Percentiles rank a stretch among this genome's conserved stretches.
These are phyloP conservation scores for Dothideomycetes sp. DNA, from an alignment of 2,329 filamentous ascomycete genomes.

Conservation along the genomic window DNA sequence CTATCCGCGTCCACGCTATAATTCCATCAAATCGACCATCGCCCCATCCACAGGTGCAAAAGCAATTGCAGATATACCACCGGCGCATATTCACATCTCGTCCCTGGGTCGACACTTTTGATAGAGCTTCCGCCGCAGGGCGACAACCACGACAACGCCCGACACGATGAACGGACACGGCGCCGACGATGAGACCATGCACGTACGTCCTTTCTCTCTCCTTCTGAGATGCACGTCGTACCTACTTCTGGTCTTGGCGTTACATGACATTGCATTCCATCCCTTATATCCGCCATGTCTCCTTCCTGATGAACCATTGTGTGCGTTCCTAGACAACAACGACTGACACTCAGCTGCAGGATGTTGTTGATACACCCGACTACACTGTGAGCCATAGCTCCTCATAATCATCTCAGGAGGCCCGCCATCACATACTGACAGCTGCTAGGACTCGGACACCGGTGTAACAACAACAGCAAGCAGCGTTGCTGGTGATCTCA, in stretches of 20 bases:
- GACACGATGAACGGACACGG: slow-evolving; percentile 18
- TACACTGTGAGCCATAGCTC: slow-evolving; percentile 38
- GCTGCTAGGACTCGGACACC: slow-evolving; percentile 49
- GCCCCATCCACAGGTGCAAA: no score
- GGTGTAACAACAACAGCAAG: slow-evolving; percentile 64
- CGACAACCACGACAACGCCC: not conserved
- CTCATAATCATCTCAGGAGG: not conserved
- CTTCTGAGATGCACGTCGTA: not conserved
- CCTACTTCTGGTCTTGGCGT: no score
- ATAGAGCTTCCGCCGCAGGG: slow-evolving; percentile 12
- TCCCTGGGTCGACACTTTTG: slow-evolving; percentile 8
- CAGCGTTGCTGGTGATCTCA: slow-evolving; percentile 70
- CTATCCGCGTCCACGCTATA: no score
- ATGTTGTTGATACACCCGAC: slow-evolving; percentile 51
- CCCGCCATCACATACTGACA: not conserved
- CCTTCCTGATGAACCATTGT: not conserved
- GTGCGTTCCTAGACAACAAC: no score
- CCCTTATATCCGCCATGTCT: not conserved
- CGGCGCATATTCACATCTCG: no score
- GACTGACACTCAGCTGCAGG: slow-evolving; percentile 17
- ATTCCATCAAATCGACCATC: no score
- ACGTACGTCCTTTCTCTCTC: slow-evolving; percentile 6
- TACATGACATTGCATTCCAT: no score
- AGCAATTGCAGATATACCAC: no score
- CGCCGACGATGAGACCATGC: slow-evolving; percentile 15